Evolutionary conservation across 495 filamentous ascomycete genomes (phyloP).

Genomic region (Neurospora sp.): DNA sequence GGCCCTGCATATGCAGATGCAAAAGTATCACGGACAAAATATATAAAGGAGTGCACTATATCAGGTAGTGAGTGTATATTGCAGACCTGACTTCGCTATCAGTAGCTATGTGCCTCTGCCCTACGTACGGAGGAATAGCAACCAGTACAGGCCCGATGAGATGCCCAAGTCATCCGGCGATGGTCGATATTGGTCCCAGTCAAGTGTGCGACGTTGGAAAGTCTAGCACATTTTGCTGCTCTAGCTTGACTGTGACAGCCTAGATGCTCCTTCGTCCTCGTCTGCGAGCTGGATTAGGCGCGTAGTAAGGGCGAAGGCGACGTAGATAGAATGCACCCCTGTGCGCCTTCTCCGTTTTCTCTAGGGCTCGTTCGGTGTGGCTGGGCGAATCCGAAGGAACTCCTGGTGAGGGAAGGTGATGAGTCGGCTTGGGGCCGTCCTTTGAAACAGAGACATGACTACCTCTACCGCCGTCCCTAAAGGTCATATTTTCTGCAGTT

Average conservation of each 20-base stretch:
- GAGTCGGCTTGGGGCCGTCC: not conserved
- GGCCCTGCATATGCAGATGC: not conserved
- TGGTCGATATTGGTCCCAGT: not conserved
- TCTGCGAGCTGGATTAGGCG: not conserved
- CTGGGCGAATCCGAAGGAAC: not conserved
- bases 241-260: not conserved
- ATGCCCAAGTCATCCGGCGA: not conserved
- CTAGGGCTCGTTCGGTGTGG: not conserved
- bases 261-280: not conserved
- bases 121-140: not conserved
- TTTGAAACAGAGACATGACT: not conserved
- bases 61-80: not conserved
- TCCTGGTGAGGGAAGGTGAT: not conserved
- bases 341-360: not conserved
- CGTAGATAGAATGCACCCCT: rapidly evolving
- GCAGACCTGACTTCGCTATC: not conserved
- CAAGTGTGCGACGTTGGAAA: not conserved
- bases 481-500: not conserved
- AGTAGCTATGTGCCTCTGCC: not conserved
- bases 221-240: not conserved
- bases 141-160: not conserved
- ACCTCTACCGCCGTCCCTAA: not conserved
- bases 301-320: not conserved
- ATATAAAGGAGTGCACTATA: not conserved
- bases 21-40: not conserved